Percentiles rank a stretch among this genome's conserved stretches.
Evolutionary conservation across 805 yeast species (phyloP).

Genomic region (Yamadazyma scolyti): DNA sequence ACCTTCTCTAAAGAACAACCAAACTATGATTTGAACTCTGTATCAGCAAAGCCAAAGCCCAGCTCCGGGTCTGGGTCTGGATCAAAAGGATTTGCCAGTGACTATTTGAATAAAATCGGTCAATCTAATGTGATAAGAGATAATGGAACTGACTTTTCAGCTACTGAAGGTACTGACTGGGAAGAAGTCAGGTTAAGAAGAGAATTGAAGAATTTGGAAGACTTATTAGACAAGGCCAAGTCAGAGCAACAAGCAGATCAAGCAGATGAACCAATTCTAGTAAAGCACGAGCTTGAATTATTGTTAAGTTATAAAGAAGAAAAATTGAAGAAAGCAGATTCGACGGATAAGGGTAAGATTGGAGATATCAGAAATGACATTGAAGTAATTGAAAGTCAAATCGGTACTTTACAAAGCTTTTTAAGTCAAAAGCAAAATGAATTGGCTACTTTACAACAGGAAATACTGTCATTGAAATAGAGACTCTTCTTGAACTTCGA

Average conservation of each 20-base stretch:
- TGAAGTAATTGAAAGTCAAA: conserved; percentile 73
- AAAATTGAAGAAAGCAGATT: conserved; percentile 34
- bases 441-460: conserved; percentile 44
- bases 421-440: conserved; percentile 59
- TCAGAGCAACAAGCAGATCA: conserved; percentile 14
- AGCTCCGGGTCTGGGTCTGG: conserved; percentile 9
- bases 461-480: conserved; percentile 27
- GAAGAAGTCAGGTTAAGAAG: conserved; percentile 82
- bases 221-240: conserved; percentile 53
- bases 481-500: too few relatives aligned
- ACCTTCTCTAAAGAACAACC: conserved; percentile 86
- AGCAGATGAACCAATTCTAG: conserved; percentile 23
- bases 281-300: conserved; percentile 72
- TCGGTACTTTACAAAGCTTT: conserved; percentile 66
- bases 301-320: conserved; percentile 73
- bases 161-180: conserved; percentile 83
- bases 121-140: conserved; percentile 34
- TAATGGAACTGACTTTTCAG: conserved; percentile 67
- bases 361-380: conserved; percentile 59
- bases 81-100: conserved; percentile 46
- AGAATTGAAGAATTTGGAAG: conserved; percentile 72
- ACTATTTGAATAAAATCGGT: conserved; percentile 56
- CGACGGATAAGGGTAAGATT: conserved; percentile 29
- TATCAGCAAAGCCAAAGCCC: conserved; percentile 20
- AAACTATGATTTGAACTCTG: conserved; percentile 54